A percentile compares a stretch with the other conserved stretches of the same genome.
Evolutionary conservation across 805 yeast species (phyloP).

Genomic region (Candida ponderosae): DNA sequence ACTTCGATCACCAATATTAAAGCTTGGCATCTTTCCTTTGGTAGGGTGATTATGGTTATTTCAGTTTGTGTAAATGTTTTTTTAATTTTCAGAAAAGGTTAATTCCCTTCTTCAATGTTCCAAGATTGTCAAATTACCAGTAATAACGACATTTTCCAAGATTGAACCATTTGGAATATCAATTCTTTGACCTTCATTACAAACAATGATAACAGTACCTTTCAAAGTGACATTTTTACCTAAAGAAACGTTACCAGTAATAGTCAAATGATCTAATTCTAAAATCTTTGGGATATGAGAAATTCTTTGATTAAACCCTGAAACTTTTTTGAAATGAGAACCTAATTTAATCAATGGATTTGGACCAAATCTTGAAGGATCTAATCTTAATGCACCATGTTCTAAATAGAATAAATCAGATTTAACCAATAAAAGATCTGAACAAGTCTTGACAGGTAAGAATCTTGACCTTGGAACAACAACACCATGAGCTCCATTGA

Average conservation of each 20-base stretch:
- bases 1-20: no score
- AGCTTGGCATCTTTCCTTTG: no score
- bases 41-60: no score
- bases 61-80: no score
- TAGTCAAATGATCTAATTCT: slow-evolving; percentile 94
- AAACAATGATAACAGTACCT: slow-evolving; percentile 96
- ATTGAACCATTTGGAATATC: slow-evolving; percentile 96
- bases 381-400: slow-evolving; percentile 85
- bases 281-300: slow-evolving; percentile 94
- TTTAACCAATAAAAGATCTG: slow-evolving; percentile 89
- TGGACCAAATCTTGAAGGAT: slow-evolving; percentile 79
- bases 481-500: slow-evolving; percentile 92
- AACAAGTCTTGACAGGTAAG: slow-evolving; percentile 96
- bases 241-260: slow-evolving; percentile 90
- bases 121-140: slow-evolving; percentile 91
- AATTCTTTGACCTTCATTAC: slow-evolving; percentile 93
- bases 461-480: slow-evolving; percentile 97
- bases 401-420: slow-evolving; percentile 87
- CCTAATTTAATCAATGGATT: slow-evolving; percentile 95
- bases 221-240: slow-evolving; percentile 88
- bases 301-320: slow-evolving; percentile 82
- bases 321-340: slow-evolving; percentile 92
- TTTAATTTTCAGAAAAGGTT: no score
- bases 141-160: slow-evolving; percentile 92
- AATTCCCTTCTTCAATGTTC: no score